Percentiles rank a stretch among this genome's conserved stretches.
Conservation (phyloP, 805 yeast species). For the Barnettozyma californica region DNA sequence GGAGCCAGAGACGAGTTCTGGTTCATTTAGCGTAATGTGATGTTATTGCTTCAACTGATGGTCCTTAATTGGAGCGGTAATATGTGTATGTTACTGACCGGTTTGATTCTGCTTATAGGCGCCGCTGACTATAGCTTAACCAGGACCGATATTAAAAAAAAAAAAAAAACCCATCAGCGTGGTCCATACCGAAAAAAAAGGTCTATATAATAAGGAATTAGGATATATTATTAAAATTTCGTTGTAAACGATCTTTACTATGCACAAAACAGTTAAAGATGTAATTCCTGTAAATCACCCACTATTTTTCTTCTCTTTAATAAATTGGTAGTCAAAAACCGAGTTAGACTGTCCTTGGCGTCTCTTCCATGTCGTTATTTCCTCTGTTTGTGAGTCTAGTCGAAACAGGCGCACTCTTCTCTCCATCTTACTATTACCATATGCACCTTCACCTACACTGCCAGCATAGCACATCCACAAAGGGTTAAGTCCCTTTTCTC, state of each 20-base stretch:
- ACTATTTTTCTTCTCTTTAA: conserved; percentile 9
- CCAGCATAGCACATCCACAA: conserved; percentile 68
- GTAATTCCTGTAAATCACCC: not conserved
- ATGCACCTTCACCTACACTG: conserved; percentile 60
- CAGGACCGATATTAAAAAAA: not conserved
- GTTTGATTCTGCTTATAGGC: too few relatives aligned
- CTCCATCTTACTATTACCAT: conserved; percentile 43
- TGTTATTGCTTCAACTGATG: not conserved
- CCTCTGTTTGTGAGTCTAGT: conserved; percentile 35
- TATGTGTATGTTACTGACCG: not conserved
- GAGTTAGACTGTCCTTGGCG: conserved; percentile 38
- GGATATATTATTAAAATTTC: not conserved
- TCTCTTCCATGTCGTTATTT: conserved; percentile 58
- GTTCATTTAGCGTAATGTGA: not conserved
- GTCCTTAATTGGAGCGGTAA: not conserved
- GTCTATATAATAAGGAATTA: not conserved
- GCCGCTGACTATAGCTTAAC: not conserved
- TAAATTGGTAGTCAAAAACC: conserved; percentile 40
- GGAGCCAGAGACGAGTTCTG: not conserved
- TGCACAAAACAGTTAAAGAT: not conserved
- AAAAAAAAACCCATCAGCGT: not conserved
- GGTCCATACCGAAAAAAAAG: not conserved
- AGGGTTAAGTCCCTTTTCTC: conserved; percentile 18
- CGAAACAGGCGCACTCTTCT: conserved; percentile 53
- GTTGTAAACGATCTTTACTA: not conserved